Conservation (phyloP, 768 basidiomycete species). For the Pholiota microspora region DNA sequence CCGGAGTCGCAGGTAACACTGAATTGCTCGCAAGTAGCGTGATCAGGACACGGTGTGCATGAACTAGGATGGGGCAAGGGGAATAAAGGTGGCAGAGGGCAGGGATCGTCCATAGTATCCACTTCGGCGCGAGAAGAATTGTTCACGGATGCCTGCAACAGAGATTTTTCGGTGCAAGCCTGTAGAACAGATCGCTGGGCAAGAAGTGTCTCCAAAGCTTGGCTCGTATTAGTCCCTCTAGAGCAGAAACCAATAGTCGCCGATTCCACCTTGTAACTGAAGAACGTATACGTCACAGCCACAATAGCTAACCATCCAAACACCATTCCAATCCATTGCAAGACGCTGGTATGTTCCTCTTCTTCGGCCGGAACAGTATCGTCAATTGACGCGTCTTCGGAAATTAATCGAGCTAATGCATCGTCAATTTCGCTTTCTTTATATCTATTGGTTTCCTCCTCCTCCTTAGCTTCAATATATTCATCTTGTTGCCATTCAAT, state of each 20-base stretch:
- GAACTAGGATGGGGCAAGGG: constrained; percentile 56
- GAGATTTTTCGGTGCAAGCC: constrained; percentile 51
- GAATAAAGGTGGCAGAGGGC: constrained; percentile 53
- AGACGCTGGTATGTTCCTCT: constrained; percentile 5
- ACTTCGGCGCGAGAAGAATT: constrained; percentile 20
- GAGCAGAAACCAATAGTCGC: constrained; percentile 77
- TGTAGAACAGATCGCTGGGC: constrained; percentile 44
- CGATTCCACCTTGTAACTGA: constrained; percentile 66
- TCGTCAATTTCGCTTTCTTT: constrained; percentile 15
- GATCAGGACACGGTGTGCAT: constrained; percentile 74
- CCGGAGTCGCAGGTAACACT: constrained; percentile 66
- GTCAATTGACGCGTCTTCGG: constrained; percentile 28
- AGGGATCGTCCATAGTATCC: constrained; percentile 37
- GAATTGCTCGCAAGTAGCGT: constrained; percentile 58
- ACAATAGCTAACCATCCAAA: constrained; percentile 36
- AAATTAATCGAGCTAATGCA: constrained; percentile 36
- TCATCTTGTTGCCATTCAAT: constrained; percentile 1
- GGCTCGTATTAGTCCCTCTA: constrained; percentile 58
- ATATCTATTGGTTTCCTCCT: constrained; percentile 5
- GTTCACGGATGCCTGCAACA: constrained; percentile 29
- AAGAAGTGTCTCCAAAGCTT: constrained; percentile 46
- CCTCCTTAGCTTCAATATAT: not conserved
- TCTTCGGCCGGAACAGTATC: constrained; percentile 1
- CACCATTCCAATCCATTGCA: constrained; percentile 38
- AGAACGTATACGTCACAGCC: constrained; percentile 29